These are phyloP conservation scores for Warburgia ugandensis DNA, from an alignment of 164 flowering plant species.

Conservation along the genomic window DNA sequence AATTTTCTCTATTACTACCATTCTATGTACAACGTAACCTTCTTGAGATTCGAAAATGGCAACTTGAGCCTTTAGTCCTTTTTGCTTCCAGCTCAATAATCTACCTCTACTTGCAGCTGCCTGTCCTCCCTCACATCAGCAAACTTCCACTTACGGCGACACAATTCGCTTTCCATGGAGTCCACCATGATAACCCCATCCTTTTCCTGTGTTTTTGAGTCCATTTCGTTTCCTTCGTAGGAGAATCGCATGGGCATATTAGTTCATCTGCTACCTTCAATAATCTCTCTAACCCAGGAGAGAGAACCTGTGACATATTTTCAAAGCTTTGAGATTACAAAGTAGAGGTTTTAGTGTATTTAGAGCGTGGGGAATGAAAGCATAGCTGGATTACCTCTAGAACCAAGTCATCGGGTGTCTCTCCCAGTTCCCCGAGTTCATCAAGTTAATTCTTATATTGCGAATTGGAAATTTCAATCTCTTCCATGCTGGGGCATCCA, in stretches of 20 bases:
- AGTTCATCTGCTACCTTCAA: conserved; percentile 81
- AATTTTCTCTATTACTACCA: not conserved
- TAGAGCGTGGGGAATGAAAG: not conserved
- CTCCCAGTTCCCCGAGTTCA: conserved; percentile 59
- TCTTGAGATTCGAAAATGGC: conserved; percentile 39
- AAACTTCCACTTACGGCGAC: conserved; percentile 69
- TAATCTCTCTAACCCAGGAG: conserved; percentile 89
- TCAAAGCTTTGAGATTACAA: no score
- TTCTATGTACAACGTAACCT: conserved; percentile 54
- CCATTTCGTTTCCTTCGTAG: no score
- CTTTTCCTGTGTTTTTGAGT: conserved; percentile 27
- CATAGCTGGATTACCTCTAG: conserved; percentile 46
- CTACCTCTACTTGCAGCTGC: conserved; percentile 66
- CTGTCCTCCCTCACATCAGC: conserved; percentile 85
- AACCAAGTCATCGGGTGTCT: conserved; percentile 77
- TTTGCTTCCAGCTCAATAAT: conserved; percentile 64
- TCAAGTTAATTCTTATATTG: conserved; percentile 66
- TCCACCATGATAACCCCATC: conserved; percentile 59
- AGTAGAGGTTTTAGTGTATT: no score
- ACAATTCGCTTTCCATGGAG: conserved; percentile 42
- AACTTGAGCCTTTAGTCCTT: conserved; percentile 73
- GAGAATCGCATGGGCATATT: conserved; percentile 66
- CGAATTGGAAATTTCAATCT: conserved; percentile 51
- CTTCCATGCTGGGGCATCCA: conserved; percentile 87
- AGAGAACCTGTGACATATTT: conserved; percentile 85